phyloP scores from a whole-genome alignment of 2,329 filamentous ascomycete species.

The Ophiocordyceps polyrhachis-furcata region DNA sequence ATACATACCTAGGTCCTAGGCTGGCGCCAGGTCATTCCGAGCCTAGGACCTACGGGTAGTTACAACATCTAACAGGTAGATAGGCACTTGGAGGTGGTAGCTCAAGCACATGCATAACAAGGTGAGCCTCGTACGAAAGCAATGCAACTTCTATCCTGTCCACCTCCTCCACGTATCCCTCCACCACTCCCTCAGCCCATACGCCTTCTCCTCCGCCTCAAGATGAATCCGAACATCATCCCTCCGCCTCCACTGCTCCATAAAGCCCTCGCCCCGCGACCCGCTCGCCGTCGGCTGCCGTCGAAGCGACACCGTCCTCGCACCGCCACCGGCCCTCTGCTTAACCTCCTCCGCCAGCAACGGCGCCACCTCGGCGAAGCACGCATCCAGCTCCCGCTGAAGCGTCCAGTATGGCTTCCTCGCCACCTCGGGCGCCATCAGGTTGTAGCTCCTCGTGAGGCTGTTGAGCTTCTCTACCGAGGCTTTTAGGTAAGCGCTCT shows the following conservation, averaged over 20 bases:
- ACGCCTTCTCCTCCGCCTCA: constrained; percentile 57
- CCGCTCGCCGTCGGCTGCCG: constrained; percentile 8
- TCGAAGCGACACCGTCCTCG: constrained; percentile 7
- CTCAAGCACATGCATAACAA: too few relatives aligned
- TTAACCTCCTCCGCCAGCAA: constrained; percentile 53
- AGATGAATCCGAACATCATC: constrained; percentile 40
- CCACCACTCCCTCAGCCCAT: constrained; percentile 84
- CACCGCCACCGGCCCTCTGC: constrained; percentile 37
- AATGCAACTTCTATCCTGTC: background rate
- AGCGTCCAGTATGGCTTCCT: constrained; percentile 85
- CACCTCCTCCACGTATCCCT: constrained; percentile 47
- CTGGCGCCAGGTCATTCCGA: too few relatives aligned
- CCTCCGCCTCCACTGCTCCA: constrained; percentile 39
- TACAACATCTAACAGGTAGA: too few relatives aligned
- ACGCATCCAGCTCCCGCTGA: constrained; percentile 60
- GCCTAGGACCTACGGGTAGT: too few relatives aligned
- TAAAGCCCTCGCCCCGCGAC: constrained; percentile 26
- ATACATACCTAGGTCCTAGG: too few relatives aligned
- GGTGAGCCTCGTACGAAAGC: too few relatives aligned
- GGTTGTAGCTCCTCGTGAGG: constrained; percentile 74
- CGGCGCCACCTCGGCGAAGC: constrained; percentile 75
- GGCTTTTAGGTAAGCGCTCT: constrained; percentile 57
- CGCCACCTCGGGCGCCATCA: constrained; percentile 80
- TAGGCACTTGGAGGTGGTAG: too few relatives aligned
- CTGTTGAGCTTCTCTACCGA: constrained; percentile 62